These are phyloP conservation scores for Vigna hirtella DNA, from an alignment of 306 rosid genomes.

Conservation along the genomic window DNA sequence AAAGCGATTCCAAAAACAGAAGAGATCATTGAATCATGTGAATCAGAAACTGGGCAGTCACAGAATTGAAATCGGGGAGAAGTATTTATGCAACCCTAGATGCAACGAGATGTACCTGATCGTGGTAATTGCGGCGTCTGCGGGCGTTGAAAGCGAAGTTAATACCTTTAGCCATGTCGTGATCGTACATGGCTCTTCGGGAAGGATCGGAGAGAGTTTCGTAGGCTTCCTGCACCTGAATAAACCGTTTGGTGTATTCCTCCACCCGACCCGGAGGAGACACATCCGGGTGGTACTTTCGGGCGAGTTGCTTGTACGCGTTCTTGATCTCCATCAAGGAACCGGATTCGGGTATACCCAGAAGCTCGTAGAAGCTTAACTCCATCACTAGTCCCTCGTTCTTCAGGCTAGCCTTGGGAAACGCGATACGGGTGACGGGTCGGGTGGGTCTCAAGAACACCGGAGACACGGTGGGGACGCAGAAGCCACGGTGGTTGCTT, in stretches of 20 bases:
- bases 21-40: neutral
- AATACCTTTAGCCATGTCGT: slow-evolving; percentile 75
- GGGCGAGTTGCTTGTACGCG: slow-evolving; percentile 86
- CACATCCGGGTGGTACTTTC: slow-evolving; percentile 92
- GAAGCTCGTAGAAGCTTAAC: slow-evolving; percentile 71
- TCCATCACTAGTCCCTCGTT: slow-evolving; percentile 52
- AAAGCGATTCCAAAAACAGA: neutral
- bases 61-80: too few relatives aligned
- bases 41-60: too few relatives aligned
- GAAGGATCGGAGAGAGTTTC: slow-evolving; percentile 84
- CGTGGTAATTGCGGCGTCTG: slow-evolving; percentile 23
- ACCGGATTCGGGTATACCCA: slow-evolving; percentile 75
- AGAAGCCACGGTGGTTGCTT: slow-evolving; percentile 62
- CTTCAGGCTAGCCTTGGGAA: slow-evolving; percentile 36
- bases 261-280: slow-evolving; percentile 88
- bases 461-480: slow-evolving; percentile 43
- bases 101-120: neutral
- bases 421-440: slow-evolving; percentile 33
- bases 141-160: slow-evolving; percentile 79
- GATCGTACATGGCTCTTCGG: slow-evolving; percentile 72
- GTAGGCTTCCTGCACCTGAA: slow-evolving; percentile 88
- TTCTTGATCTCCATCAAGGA: slow-evolving; percentile 74
- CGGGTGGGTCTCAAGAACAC: slow-evolving; percentile 26
- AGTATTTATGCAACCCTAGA: neutral
- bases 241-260: slow-evolving; percentile 77